Evolutionary conservation across 1,284 basidiomycete genomes (phyloP).

Genomic region (Athelia psychrophila): DNA sequence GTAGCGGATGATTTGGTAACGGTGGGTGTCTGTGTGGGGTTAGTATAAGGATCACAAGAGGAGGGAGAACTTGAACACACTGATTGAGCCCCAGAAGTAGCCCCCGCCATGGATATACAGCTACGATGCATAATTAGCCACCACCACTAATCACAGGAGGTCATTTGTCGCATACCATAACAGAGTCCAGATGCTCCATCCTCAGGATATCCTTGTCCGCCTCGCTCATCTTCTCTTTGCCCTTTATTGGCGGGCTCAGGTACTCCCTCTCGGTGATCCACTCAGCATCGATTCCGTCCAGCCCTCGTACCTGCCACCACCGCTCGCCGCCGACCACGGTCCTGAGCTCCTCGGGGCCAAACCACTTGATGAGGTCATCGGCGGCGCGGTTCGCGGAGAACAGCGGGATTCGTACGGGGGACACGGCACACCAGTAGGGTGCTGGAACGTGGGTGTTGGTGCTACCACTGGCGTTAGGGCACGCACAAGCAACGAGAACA

Average conservation of each 20-base stretch:
- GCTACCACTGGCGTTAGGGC: constrained; percentile 25
- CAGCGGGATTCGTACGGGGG: constrained; percentile 65
- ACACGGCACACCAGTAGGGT: constrained; percentile 74
- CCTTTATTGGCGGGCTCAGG: constrained; percentile 26
- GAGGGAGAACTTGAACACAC: constrained; percentile 27
- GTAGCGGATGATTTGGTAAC: constrained; percentile 64
- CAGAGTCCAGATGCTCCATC: constrained; percentile 55
- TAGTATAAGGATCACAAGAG: not conserved
- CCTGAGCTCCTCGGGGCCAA: constrained; percentile 72
- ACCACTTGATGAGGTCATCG: constrained; percentile 70
- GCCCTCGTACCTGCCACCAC: constrained; percentile 84
- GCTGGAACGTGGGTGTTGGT: constrained; percentile 79
- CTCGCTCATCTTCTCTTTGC: constrained; percentile 24
- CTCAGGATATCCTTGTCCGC: constrained; percentile 40
- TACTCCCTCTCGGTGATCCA: constrained; percentile 72
- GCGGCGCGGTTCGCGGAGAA: constrained; percentile 67
- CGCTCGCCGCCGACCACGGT: constrained; percentile 74
- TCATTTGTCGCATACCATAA: constrained; percentile 41
- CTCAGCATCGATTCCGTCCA: constrained; percentile 70
- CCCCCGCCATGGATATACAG: constrained; percentile 75
- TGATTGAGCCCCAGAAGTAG: constrained; percentile 67
- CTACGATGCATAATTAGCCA: constrained; percentile 29
- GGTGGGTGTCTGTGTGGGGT: constrained; percentile 58
- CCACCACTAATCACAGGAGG: not conserved
- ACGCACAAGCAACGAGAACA: not conserved